Conservation (phyloP, 208 protist genomes). For the Porcisia hertigi region DNA sequence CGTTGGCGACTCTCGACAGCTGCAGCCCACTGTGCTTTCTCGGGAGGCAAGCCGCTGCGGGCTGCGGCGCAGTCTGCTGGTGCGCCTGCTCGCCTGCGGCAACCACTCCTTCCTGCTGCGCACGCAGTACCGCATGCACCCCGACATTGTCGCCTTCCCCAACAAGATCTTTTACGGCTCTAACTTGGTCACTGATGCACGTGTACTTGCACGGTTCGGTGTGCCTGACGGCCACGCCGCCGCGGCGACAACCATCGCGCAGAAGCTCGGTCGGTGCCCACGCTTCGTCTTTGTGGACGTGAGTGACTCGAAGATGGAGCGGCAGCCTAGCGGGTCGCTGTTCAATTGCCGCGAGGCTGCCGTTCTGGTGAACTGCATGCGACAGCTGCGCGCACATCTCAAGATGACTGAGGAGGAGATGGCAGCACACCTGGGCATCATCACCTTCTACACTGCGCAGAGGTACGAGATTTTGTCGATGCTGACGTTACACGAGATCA, state of each 20-base stretch:
- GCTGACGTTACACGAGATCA: constrained; percentile 56
- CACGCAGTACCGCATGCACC: constrained; percentile 93
- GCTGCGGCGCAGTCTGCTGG: constrained; percentile 66
- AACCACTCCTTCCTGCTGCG: constrained; percentile 65
- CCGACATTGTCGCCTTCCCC: constrained; percentile 83
- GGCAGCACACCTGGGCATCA: constrained; percentile 60
- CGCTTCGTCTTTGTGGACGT: constrained; percentile 84
- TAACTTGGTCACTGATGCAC: constrained; percentile 51
- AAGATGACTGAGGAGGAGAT: constrained; percentile 53
- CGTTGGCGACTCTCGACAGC: constrained; percentile 90
- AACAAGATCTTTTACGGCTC: constrained; percentile 80
- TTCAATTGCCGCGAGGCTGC: constrained; percentile 55
- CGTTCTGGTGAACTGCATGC: constrained; percentile 71
- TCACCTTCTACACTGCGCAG: constrained; percentile 89
- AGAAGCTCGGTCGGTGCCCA: constrained; percentile 26
- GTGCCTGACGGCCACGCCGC: background rate
- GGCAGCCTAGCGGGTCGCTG: constrained; percentile 38
- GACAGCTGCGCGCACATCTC: constrained; percentile 59
- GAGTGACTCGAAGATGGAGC: constrained; percentile 45
- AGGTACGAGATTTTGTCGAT: constrained; percentile 40
- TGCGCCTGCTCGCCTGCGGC: constrained; percentile 71
- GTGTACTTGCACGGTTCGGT: constrained; percentile 31
- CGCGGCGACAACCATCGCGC: constrained; percentile 10
- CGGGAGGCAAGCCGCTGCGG: constrained; percentile 51
- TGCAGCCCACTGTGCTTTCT: constrained; percentile 89